These are phyloP conservation scores for Verticillium zaregamsianum DNA, from an alignment of 2,329 filamentous ascomycete genomes.

Conservation along the genomic window DNA sequence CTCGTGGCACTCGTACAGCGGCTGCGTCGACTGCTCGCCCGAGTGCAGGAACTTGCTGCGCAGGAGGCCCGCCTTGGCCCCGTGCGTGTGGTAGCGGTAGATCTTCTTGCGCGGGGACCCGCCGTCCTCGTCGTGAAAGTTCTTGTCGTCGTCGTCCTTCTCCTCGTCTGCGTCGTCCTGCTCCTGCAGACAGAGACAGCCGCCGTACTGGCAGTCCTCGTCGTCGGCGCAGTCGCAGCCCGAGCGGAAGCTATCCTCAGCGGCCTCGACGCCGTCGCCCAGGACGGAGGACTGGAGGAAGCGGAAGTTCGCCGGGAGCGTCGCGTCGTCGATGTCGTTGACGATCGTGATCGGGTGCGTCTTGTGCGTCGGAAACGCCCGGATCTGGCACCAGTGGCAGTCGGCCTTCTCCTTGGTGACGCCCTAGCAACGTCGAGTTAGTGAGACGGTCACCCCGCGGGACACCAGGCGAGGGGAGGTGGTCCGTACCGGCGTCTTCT, in stretches of 20 bases:
- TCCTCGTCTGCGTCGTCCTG: constrained; percentile 48
- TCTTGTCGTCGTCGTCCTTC: constrained; percentile 20
- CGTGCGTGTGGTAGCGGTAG: constrained; percentile 63
- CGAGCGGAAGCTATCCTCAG: constrained; percentile 57
- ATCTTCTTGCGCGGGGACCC: constrained; percentile 15
- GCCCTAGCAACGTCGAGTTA: constrained; percentile 19
- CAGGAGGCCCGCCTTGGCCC: constrained; percentile 47
- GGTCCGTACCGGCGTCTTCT: constrained; percentile 10
- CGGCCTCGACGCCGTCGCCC: constrained; percentile 53
- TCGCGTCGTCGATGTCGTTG: constrained; percentile 56
- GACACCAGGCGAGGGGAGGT: background rate
- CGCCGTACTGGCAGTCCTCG: constrained; percentile 61
- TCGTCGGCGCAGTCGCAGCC: constrained; percentile 65
- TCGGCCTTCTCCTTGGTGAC: constrained; percentile 30
- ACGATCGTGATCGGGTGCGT: constrained; percentile 55
- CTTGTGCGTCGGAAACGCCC: constrained; percentile 44
- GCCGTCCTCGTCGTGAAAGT: constrained; percentile 17
- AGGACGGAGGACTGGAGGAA: constrained; percentile 65
- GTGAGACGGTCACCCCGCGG: no score
- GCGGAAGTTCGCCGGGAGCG: constrained; percentile 58
- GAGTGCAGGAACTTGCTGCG: constrained; percentile 42
- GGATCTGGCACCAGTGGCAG: constrained; percentile 62
- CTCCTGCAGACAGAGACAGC: constrained; percentile 67
- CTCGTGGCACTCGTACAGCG: constrained; percentile 78
- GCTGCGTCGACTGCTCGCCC: constrained; percentile 37